Evolutionary conservation across 345 rosid genomes (phyloP), one percentile per base, ranked within the genome.

Genomic region (Limnanthes douglasii): DNA sequence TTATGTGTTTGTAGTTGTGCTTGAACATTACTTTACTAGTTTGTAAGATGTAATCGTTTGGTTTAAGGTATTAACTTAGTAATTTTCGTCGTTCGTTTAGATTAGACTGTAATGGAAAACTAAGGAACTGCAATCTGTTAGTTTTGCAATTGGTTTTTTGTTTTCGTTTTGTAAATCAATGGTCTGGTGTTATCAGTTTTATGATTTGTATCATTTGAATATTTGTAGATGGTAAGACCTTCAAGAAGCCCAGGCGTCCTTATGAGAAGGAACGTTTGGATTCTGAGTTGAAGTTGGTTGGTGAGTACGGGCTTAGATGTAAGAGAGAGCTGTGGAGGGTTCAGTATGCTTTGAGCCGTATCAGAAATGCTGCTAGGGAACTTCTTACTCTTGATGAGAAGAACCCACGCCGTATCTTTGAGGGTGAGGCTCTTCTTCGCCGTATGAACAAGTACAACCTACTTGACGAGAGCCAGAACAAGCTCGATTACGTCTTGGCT

Each of bases 241-340:
- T 69, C 48, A 73, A 73, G 69, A 66, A 69, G 15, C 82, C 77
- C 0, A 57, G 77, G 18, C 77, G 77, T 43, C 82, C 82, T 0
- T 69, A 66, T 19, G 82, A 69, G 60, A 73, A 69, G 62, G 77
- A 73, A 45, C 74, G 82, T 51, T 53, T 66, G 33, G 82, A 73
- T 43, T 68, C 82, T 13, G 82, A 69, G 34, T 41, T 73, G 57
- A 73, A 61, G 58, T 67, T 69, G 0, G 82, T 73, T 3, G 81
- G 76, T 25, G 81, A 73, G 59, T 73, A 69, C 18, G 82, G 76
- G 17, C 73, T 73, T 0, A 68, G 76, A 11, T 62, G 62, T 50
- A 69, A 73, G 68, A 68, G 81, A 49, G 81, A 72, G 62, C 55
- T 72, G 40, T 72, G 76, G 76, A 72, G 81, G 51, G 81, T 72